Evolutionary conservation across 2,329 filamentous ascomycete genomes (phyloP), one percentile per base, ranked within the genome.

Genomic region (Cytospora mali): DNA sequence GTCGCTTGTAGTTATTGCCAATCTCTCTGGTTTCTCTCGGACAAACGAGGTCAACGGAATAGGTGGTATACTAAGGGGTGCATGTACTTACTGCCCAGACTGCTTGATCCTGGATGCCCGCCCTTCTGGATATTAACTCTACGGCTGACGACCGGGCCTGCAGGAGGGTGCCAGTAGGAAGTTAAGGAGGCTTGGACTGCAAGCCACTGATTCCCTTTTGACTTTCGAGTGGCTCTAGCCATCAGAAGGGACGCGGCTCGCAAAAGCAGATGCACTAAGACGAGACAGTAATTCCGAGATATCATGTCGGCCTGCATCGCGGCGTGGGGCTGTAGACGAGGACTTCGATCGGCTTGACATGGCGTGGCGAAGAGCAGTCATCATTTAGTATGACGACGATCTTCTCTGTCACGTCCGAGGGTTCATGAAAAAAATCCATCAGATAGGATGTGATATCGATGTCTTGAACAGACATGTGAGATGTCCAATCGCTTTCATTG

Each of bases 21-120:
- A 51, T 57, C 53, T 62, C 55, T 61, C 53, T 52, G 59, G 58
- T 56, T 55, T 58, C 55, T 57, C 29, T 50, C 54, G 50, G 25
- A 14, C 35, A 58, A 51, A 55, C 52, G 35, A 54, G 48, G 54
- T 53, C 46, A 54, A 23, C 50, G 14, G 46, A 33, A 28, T 29
- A n/a, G 25, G 50, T 51, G 42, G 21, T 18, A 56, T n/a, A 56
- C n/a, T 7, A 27, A 58, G 53, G 49, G 25, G 39, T n/a, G 51
- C 28, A 23, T 49, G 48, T 46, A 58, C 28, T 49, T 52, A 46
- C 50, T 33, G 46, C 27, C 46, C 48, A 29, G 52, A 46, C 50
- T 33, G 46, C 27, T 51, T 53, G 39, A 55, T 46, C 33, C 61
- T 53, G 51, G 55, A 53, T 49, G 60, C 57, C 56, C 56, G 9